Conservation (phyloP, 129 eudicot species). For the Centrapalus pauciflorus region DNA sequence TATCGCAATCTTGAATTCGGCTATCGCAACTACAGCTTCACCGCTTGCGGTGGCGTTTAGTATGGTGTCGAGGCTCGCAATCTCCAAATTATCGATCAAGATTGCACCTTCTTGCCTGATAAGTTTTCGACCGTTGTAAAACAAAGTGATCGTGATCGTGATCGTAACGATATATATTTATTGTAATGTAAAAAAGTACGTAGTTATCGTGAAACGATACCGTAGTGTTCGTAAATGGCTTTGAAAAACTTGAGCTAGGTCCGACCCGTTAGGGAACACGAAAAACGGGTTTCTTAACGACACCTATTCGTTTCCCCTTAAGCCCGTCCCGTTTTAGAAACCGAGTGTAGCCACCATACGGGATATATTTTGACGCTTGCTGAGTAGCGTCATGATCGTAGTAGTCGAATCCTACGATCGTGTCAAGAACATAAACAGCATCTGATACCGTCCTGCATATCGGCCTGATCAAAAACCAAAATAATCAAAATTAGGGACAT, state of each 20-base stretch:
- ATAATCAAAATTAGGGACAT: background rate
- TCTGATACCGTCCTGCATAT: constrained; percentile 69
- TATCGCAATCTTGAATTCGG: constrained; percentile 57
- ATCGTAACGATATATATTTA: background rate
- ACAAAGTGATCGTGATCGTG: background rate
- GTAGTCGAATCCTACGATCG: constrained; percentile 53
- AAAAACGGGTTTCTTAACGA: constrained; percentile 51
- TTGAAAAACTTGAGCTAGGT: constrained; percentile 34
- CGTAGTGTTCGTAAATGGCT: constrained; percentile 42
- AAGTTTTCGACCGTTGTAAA: background rate
- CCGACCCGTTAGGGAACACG: constrained; percentile 25
- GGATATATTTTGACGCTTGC: constrained; percentile 43
- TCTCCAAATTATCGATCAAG: constrained; percentile 52
- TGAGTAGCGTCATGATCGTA: constrained; percentile 51
- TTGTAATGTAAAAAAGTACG: background rate
- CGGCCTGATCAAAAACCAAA: constrained; percentile 35
- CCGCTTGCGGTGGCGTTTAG: constrained; percentile 34
- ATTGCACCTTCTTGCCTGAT: constrained; percentile 48
- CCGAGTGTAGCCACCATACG: constrained; percentile 60
- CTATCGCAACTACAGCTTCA: constrained; percentile 31
- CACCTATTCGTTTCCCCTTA: constrained; percentile 65
- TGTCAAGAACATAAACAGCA: constrained; percentile 57
- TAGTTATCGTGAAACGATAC: constrained; percentile 16
- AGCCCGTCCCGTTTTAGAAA: constrained; percentile 59
- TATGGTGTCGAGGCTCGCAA: constrained; percentile 25